Base-by-base conservation (phyloP, 345 rosid genomes). In the Camelina hispida region DNA sequence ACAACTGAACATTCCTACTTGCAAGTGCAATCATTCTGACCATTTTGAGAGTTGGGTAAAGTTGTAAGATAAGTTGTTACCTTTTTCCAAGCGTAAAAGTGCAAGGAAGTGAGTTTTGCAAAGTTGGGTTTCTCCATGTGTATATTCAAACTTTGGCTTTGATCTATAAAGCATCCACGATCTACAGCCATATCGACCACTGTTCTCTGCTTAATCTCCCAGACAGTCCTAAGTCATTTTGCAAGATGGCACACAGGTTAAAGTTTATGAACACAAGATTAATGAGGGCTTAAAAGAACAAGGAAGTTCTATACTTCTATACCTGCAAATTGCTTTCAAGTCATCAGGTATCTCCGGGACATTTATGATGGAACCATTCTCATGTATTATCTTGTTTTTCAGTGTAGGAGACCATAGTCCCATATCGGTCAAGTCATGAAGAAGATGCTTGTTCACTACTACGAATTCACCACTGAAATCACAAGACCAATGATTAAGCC, bases 401-500 rank as follows among this genome's bases (percentile, higher is more conserved):
- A 43, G 47, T 5, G 6, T 43, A 3, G 97, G 95, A 72, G 91
- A 81, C 98, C 97, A 94, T 4, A 90, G 75, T 44, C 95, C 91
- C 96, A 91, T 85, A 79, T 94, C 98, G 7, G 95, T 88, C 54
- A 94, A 71, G 80, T 94, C 96, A 57, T 91, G 88, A 72, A 94
- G 97, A 80, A 94, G 96, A 85, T 94, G 98, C 67, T 94, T 91
- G 85, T 94, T 94, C 80, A 91, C 98, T 22, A 88, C 97, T 2
- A 47, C 20, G 52, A 47, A 47, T 7, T 16, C 52, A 8, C 52
- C 52, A 16, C 52, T 47, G 52, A 6, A 16, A 47, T 7, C 1
- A 6, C 52, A 47, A 47, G 1, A 47, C 20, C 52, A 47, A 2
- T 47, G 50, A 47, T 7, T 8, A 47, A 47, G 88, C 47, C 42